A percentile compares a stretch with the other conserved stretches of the same genome.
phyloP scores from a whole-genome alignment of 331 rosid species.

The Dryas integrifolia region DNA sequence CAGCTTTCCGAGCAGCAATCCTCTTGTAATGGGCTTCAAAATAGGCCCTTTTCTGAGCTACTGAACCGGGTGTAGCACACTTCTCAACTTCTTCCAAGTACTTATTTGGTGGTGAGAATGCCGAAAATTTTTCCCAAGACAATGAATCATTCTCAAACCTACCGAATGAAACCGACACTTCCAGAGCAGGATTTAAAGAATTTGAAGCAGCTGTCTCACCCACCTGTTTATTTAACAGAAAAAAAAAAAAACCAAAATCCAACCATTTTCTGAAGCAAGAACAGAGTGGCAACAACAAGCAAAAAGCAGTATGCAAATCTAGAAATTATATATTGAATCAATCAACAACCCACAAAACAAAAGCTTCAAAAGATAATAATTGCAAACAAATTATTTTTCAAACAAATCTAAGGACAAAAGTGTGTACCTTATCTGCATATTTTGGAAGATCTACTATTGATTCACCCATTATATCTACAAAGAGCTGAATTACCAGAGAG shows the following conservation, averaged over 20 bases:
- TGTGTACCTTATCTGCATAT: slow-evolving; percentile 60
- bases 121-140: slow-evolving; percentile 98
- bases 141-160: slow-evolving; percentile 86
- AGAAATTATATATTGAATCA: slow-evolving; percentile 23
- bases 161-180: slow-evolving; percentile 91
- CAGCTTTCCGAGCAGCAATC: slow-evolving; percentile 81
- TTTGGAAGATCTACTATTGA: slow-evolving; percentile 45
- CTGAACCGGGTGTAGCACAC: slow-evolving; percentile 97
- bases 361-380: slow-evolving; percentile 26
- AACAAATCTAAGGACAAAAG: slow-evolving; percentile 31
- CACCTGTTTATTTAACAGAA: slow-evolving; percentile 45
- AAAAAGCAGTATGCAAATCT: neutral
- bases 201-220: slow-evolving; percentile 56
- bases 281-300: slow-evolving; percentile 9
- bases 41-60: slow-evolving; percentile 89
- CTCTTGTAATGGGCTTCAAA: slow-evolving; percentile 96
- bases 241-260: slow-evolving; percentile 32
- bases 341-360: slow-evolving; percentile 23
- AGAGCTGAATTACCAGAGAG: slow-evolving; percentile 29
- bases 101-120: slow-evolving; percentile 87
- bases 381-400: slow-evolving; percentile 2
- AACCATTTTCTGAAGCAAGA: slow-evolving; percentile 27
- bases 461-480: slow-evolving; percentile 47
- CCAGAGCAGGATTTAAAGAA: slow-evolving; percentile 54
- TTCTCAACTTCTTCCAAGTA: slow-evolving; percentile 96